A percentile compares a stretch with the other conserved stretches of the same genome.
Evolutionary conservation across 352 stramenopile species (phyloP).

Genomic region (Pythium utonaiense): DNA sequence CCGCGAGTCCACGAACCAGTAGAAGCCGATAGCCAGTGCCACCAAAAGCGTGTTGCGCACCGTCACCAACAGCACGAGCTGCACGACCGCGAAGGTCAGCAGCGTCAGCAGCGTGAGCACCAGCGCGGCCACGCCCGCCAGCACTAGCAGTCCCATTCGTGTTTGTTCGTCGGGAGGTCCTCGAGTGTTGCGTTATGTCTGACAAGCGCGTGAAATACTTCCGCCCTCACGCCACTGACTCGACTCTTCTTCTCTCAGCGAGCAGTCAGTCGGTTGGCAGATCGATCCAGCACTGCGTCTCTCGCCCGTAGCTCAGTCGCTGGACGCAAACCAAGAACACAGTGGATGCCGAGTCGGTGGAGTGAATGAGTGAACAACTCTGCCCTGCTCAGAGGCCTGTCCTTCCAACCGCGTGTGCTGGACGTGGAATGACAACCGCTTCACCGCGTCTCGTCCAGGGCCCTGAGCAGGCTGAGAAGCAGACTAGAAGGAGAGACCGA

Average conservation of each 20-base stretch:
- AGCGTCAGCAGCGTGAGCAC: slow-evolving; percentile 24
- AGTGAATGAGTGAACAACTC: too few relatives aligned
- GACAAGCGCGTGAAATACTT: too few relatives aligned
- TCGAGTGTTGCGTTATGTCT: background rate
- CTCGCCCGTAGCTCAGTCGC: background rate
- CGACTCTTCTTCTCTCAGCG: background rate
- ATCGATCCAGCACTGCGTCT: background rate
- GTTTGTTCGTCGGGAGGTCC: background rate
- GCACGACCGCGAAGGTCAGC: slow-evolving; percentile 23
- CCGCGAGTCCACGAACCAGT: slow-evolving; percentile 25
- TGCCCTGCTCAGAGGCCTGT: background rate
- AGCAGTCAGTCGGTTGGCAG: slow-evolving; percentile 18
- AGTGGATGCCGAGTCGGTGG: slow-evolving; percentile 1
- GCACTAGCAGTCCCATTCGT: slow-evolving; percentile 30
- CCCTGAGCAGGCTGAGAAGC: background rate
- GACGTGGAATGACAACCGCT: too few relatives aligned
- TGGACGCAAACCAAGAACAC: too few relatives aligned
- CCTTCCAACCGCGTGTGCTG: too few relatives aligned
- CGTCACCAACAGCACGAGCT: slow-evolving; percentile 31
- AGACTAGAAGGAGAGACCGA: slow-evolving; percentile 9
- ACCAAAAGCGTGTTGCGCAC: slow-evolving; percentile 25
- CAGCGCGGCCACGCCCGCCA: slow-evolving; percentile 19
- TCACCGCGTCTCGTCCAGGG: too few relatives aligned
- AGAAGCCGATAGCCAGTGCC: slow-evolving; percentile 4
- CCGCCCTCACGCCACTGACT: too few relatives aligned